Conservation (phyloP, 257 asterid genomes). For the Marsdenia floribunda region DNA sequence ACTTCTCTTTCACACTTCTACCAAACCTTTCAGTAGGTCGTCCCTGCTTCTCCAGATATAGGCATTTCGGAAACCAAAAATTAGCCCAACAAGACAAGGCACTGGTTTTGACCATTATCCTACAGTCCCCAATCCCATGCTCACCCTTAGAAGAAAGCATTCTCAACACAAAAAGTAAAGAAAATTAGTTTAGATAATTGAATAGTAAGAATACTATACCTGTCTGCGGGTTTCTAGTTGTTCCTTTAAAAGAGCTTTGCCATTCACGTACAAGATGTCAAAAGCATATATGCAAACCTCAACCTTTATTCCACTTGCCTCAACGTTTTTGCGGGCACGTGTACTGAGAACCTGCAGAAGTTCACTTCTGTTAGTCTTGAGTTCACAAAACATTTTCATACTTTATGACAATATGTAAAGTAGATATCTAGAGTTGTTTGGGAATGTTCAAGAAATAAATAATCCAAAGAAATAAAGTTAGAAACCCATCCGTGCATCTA, state of each 20-base stretch:
- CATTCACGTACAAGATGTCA: conserved; percentile 78
- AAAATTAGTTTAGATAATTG: conserved; percentile 7
- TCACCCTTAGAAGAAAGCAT: conserved; percentile 1
- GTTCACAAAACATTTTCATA: background rate
- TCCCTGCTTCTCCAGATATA: too few relatives aligned
- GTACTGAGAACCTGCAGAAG: conserved; percentile 70
- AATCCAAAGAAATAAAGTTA: background rate
- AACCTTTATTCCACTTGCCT: conserved; percentile 67
- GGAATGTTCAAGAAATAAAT: background rate
- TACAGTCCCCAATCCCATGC: background rate
- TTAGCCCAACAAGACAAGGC: too few relatives aligned
- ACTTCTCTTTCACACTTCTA: too few relatives aligned
- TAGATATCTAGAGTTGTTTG: background rate
- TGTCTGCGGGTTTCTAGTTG: conserved; percentile 82
- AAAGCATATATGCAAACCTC: conserved; percentile 89
- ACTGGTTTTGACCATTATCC: background rate
- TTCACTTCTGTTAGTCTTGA: conserved; percentile 17
- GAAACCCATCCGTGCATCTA: background rate
- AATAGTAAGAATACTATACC: conserved; percentile 37
- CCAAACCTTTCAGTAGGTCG: too few relatives aligned
- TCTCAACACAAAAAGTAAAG: conserved; percentile 12
- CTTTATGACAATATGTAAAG: background rate
- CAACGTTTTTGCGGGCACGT: conserved; percentile 89
- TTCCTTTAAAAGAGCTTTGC: conserved; percentile 78
- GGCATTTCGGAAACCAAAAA: too few relatives aligned